These are phyloP conservation scores for Chaetomidium leptoderma DNA, from an alignment of 495 filamentous ascomycete genomes.

Conservation along the genomic window DNA sequence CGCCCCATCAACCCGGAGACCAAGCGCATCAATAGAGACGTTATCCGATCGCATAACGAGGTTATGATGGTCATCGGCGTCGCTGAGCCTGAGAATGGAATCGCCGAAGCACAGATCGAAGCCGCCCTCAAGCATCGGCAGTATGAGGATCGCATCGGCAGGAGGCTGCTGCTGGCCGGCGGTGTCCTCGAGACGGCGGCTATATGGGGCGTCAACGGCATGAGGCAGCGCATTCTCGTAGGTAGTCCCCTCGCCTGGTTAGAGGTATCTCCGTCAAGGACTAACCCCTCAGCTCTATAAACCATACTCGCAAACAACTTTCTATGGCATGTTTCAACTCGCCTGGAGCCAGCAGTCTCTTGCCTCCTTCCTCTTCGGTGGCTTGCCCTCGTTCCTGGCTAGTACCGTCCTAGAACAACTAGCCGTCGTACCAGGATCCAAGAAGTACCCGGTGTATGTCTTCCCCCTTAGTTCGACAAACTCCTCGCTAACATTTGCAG, in stretches of 20 bases:
- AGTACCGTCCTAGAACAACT: slow-evolving; percentile 23
- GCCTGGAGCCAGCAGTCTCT: slow-evolving; percentile 32
- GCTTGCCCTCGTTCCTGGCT: slow-evolving; percentile 32
- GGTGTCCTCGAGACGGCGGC: slow-evolving; percentile 38
- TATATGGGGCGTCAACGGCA: slow-evolving; percentile 51
- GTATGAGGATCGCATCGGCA: slow-evolving; percentile 40
- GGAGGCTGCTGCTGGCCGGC: slow-evolving; percentile 35
- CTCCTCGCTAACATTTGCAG: slow-evolving; percentile 15
- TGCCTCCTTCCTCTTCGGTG: slow-evolving; percentile 26
- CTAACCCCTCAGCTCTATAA: slow-evolving; percentile 43
- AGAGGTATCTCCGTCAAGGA: background rate
- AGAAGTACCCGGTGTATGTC: slow-evolving; percentile 11
- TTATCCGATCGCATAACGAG: slow-evolving; percentile 54
- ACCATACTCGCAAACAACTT: slow-evolving; percentile 38
- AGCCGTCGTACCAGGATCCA: background rate
- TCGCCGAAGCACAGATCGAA: slow-evolving; percentile 29
- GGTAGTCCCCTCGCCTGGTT: slow-evolving; percentile 3
- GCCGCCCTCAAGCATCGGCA: slow-evolving; percentile 29
- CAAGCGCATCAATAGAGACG: slow-evolving; percentile 45
- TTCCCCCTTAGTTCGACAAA: background rate
- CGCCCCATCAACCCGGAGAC: slow-evolving; percentile 61
- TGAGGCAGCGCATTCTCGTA: slow-evolving; percentile 50
- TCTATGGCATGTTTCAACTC: slow-evolving; percentile 33
- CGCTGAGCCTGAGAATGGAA: slow-evolving; percentile 43
- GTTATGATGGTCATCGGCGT: slow-evolving; percentile 55